These are phyloP conservation scores for Leccinum uliginosum DNA, from an alignment of 768 basidiomycete species.

Conservation along the genomic window DNA sequence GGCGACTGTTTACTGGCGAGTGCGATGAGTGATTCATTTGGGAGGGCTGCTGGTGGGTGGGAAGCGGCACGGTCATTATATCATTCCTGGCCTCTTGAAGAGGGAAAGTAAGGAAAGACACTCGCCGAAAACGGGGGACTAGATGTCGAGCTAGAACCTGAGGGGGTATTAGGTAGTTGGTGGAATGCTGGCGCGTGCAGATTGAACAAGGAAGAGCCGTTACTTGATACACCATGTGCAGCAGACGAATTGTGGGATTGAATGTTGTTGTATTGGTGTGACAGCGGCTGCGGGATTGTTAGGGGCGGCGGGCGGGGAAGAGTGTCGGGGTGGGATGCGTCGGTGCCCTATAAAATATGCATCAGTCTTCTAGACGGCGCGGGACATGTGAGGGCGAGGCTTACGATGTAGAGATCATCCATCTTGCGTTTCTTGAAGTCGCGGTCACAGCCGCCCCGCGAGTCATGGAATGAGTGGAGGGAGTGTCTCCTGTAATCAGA, in stretches of 20 bases:
- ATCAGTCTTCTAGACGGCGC: not conserved
- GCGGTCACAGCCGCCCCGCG: slow-evolving; percentile 45
- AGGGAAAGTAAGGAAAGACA: slow-evolving; percentile 43
- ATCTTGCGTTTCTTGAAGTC: slow-evolving; percentile 62
- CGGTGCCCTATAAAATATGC: slow-evolving; percentile 37
- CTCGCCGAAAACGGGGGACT: slow-evolving; percentile 88
- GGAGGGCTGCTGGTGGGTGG: slow-evolving; percentile 53
- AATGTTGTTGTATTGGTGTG: slow-evolving; percentile 45
- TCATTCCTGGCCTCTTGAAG: slow-evolving; percentile 40
- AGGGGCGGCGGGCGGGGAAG: slow-evolving; percentile 49
- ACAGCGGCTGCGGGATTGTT: slow-evolving; percentile 53
- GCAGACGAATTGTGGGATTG: slow-evolving; percentile 39
- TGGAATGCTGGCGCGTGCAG: slow-evolving; percentile 56
- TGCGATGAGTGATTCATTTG: slow-evolving; percentile 60
- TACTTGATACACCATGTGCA: slow-evolving; percentile 34
- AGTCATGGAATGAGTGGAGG: slow-evolving; percentile 44
- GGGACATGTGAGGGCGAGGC: not conserved
- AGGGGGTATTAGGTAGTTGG: slow-evolving; percentile 64
- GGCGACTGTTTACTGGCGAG: slow-evolving; percentile 47
- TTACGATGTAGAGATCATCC: slow-evolving; percentile 56
- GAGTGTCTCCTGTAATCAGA: slow-evolving; percentile 48
- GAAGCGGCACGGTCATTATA: slow-evolving; percentile 44
- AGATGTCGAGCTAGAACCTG: slow-evolving; percentile 67
- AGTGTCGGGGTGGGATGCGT: slow-evolving; percentile 37
- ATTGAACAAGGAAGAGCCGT: slow-evolving; percentile 44